These are phyloP conservation scores for Lipomyces anomalus DNA, from an alignment of 805 yeast genomes.

Conservation along the genomic window DNA sequence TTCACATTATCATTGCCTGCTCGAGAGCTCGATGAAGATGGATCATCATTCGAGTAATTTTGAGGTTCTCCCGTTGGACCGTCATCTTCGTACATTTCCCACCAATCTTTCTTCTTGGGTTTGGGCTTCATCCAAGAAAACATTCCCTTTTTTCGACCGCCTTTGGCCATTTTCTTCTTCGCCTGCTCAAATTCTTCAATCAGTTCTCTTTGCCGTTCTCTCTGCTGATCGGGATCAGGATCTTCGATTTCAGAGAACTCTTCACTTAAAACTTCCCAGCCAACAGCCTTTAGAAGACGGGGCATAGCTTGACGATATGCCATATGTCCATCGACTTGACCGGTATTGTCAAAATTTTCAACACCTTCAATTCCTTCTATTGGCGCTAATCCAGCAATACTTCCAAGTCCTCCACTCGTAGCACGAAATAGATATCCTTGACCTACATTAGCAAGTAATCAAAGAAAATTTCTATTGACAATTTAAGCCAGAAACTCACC, in stretches of 20 bases:
- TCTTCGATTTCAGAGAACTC: constrained; percentile 95
- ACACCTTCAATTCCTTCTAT: constrained; percentile 56
- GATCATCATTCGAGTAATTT: no score
- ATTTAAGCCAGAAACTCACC: no score
- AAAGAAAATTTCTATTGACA: no score
- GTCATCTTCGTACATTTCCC: constrained; percentile 40
- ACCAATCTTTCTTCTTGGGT: constrained; percentile 54
- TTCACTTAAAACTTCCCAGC: constrained; percentile 79
- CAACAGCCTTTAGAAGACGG: constrained; percentile 56
- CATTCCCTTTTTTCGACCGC: constrained; percentile 34
- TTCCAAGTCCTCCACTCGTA: constrained; percentile 85
- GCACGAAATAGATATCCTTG: constrained; percentile 87
- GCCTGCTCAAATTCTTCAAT: constrained; percentile 84
- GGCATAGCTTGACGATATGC: constrained; percentile 95
- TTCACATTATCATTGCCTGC: no score
- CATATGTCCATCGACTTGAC: constrained; percentile 89
- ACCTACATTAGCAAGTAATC: no score
- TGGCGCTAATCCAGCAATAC: constrained; percentile 87
- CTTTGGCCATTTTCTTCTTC: constrained; percentile 46
- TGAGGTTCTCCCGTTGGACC: no score
- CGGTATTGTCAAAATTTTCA: constrained; percentile 85
- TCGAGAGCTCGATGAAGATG: no score
- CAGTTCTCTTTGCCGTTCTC: constrained; percentile 70
- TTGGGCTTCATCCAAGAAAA: constrained; percentile 41
- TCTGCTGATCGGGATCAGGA: constrained; percentile 82